phyloP scores from a whole-genome alignment of 2,329 filamentous ascomycete species.

The Epichloe glyceriae region DNA sequence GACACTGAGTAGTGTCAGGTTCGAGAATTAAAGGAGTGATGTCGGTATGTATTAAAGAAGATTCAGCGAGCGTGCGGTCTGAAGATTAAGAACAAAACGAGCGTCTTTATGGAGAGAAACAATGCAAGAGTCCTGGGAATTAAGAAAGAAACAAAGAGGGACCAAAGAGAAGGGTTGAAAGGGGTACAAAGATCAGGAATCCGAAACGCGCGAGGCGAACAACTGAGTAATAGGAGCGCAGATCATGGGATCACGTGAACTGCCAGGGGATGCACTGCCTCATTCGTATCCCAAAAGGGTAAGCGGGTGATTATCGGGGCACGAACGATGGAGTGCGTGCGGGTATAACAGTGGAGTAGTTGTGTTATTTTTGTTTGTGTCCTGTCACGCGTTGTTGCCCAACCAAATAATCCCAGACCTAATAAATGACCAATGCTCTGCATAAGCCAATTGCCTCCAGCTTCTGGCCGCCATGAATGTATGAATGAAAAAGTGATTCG shows the following conservation, averaged over 20 bases:
- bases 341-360: no score
- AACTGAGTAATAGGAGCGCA: not conserved
- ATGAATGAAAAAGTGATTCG: not conserved
- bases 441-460: not conserved
- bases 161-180: not conserved
- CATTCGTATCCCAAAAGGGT: not conserved
- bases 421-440: not conserved
- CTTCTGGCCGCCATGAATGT: not conserved
- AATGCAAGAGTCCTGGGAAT: not conserved
- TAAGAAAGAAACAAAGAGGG: not conserved
- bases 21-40: no score
- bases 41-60: no score
- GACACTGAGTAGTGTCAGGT: no score
- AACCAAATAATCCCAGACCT: not conserved
- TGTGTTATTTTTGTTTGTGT: not conserved
- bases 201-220: not conserved
- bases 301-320: not conserved
- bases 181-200: not conserved
- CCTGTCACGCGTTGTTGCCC: not conserved
- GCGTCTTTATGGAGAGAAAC: not conserved
- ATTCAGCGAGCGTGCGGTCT: not conserved
- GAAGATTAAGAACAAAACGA: not conserved
- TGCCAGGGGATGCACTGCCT: not conserved
- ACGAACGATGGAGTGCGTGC: not conserved
- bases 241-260: not conserved